These are phyloP conservation scores for Pythium periplocum DNA, from an alignment of 352 stramenopile genomes.

Conservation along the genomic window DNA sequence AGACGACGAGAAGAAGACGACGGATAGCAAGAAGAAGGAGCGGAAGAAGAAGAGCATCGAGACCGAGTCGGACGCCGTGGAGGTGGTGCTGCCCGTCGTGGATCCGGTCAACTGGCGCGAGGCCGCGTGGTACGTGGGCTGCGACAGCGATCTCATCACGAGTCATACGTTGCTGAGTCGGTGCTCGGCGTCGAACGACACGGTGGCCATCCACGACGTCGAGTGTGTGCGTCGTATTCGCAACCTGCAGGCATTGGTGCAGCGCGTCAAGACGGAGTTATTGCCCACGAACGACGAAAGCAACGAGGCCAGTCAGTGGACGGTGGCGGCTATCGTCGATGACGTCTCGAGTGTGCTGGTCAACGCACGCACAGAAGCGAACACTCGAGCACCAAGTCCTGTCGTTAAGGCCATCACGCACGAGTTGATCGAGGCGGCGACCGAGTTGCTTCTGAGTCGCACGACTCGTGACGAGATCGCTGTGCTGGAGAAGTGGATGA, in stretches of 20 bases:
- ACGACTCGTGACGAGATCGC: conserved; percentile 24
- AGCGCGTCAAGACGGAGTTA: conserved; percentile 26
- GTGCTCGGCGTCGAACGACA: conserved; percentile 37
- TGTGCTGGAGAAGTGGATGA: conserved; percentile 36
- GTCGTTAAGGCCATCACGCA: conserved; percentile 34
- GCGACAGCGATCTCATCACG: conserved; percentile 36
- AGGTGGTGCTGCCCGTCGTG: background rate
- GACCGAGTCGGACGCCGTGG: background rate
- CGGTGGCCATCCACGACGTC: conserved; percentile 21
- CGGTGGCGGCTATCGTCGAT: conserved; percentile 22
- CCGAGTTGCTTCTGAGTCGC: conserved; percentile 57
- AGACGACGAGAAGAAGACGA: background rate
- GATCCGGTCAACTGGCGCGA: conserved; percentile 22
- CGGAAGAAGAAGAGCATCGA: background rate
- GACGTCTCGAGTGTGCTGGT: conserved; percentile 29
- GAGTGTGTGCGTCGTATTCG: conserved; percentile 27
- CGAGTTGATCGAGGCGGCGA: conserved; percentile 62
- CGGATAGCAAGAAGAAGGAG: background rate
- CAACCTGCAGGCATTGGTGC: conserved; percentile 27
- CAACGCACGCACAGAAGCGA: background rate
- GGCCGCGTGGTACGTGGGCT: conserved; percentile 38
- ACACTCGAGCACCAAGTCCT: background rate
- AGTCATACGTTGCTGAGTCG: conserved; percentile 57
- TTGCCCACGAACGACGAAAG: conserved; percentile 4
- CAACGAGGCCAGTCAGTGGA: conserved; percentile 5